Conservation (phyloP, 768 basidiomycete genomes). For the Boletus reticuloceps region DNA sequence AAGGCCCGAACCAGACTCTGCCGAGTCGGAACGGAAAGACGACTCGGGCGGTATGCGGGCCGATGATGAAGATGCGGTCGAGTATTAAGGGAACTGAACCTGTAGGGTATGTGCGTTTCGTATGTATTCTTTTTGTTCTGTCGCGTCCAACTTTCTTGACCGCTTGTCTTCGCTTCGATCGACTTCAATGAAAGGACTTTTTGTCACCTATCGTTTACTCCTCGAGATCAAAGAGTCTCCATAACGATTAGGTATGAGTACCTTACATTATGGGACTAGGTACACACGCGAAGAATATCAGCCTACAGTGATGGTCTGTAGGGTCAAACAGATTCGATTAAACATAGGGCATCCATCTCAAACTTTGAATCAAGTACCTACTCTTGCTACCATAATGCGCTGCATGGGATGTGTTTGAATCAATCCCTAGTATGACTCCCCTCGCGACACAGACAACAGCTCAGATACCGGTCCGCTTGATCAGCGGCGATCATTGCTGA, state of each 20-base stretch:
- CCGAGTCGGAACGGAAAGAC: slow-evolving; percentile 50
- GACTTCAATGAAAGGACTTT: slow-evolving; percentile 6
- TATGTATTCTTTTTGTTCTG: slow-evolving; percentile 18
- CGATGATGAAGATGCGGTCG: slow-evolving; percentile 80
- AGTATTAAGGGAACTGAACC: slow-evolving; percentile 47
- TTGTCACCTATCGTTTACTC: not conserved
- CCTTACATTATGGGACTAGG: not conserved
- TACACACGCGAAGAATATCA: not conserved
- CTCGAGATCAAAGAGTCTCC: not conserved
- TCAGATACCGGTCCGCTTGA: slow-evolving; percentile 14
- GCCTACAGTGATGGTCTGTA: not conserved
- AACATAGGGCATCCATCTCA: too few species aligned
- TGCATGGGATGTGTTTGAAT: too few species aligned
- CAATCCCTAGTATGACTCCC: not conserved
- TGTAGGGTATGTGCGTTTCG: slow-evolving; percentile 29
- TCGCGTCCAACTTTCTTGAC: slow-evolving; percentile 18
- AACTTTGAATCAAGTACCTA: too few species aligned
- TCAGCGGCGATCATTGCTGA: slow-evolving; percentile 4
- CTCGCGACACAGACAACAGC: not conserved
- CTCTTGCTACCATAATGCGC: too few species aligned
- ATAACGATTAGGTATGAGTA: not conserved
- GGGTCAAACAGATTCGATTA: too few species aligned
- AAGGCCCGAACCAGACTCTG: slow-evolving; percentile 34
- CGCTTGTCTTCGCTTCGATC: slow-evolving; percentile 8
- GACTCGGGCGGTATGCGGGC: slow-evolving; percentile 53